Evolutionary conservation across 2,329 filamentous ascomycete genomes (phyloP).

Genomic region (Ophiosphaerella herpotricha): DNA sequence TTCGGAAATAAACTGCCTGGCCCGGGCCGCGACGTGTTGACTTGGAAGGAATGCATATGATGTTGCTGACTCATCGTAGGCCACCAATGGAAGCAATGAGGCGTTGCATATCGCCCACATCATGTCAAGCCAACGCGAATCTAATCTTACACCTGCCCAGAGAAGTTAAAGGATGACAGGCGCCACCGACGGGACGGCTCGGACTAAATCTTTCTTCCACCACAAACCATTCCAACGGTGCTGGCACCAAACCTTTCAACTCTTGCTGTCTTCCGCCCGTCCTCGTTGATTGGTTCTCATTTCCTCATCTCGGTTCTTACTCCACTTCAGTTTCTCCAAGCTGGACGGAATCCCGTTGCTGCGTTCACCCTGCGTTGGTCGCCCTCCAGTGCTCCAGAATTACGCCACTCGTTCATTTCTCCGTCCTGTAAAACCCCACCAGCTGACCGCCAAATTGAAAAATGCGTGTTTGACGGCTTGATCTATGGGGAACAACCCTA

Average conservation of each 20-base stretch:
- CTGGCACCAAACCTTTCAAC: not conserved
- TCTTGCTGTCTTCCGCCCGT: conserved; percentile 5
- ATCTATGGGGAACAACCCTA: conserved; percentile 1
- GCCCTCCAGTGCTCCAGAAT: not conserved
- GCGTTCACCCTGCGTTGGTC: not conserved
- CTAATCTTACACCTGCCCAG: too few relatives aligned
- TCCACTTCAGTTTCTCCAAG: not conserved
- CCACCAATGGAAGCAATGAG: too few relatives aligned
- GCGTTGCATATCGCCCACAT: too few relatives aligned
- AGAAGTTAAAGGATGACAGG: not conserved
- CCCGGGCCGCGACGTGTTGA: too few relatives aligned
- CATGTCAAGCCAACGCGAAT: too few relatives aligned
- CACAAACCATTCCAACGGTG: not conserved
- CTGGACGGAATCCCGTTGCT: not conserved
- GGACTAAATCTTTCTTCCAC: not conserved
- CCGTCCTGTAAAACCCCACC: not conserved
- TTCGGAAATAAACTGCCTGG: too few relatives aligned
- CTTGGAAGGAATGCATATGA: too few relatives aligned
- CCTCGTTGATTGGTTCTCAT: not conserved
- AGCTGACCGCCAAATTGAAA: conserved; percentile 1
- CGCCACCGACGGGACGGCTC: not conserved
- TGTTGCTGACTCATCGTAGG: too few relatives aligned
- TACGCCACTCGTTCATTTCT: conserved; percentile 1
- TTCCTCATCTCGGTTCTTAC: not conserved
- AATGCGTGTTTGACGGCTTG: not conserved